Conservation (phyloP, 2,329 filamentous ascomycete species). For the Curvularia spicifera region DNA sequence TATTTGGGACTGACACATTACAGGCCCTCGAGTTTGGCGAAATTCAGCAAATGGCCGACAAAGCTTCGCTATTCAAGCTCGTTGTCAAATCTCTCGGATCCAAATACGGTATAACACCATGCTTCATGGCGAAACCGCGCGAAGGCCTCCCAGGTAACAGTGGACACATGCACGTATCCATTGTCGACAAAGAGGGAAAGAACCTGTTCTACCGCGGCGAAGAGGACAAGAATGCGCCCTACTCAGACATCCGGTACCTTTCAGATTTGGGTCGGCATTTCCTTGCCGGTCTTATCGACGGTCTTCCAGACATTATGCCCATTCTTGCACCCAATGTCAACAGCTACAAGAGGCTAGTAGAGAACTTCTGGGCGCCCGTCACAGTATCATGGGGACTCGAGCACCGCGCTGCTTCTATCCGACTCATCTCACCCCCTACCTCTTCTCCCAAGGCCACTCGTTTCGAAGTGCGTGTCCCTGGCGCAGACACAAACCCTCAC, state of each 20-base stretch:
- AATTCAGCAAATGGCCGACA: constrained; percentile 87
- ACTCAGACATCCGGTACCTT: constrained; percentile 70
- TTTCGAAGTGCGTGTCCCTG: constrained; percentile 90
- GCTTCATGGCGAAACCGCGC: constrained; percentile 98
- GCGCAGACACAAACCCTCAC: constrained; percentile 91
- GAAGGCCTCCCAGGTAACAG: constrained; percentile 92
- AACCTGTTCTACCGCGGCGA: constrained; percentile 82
- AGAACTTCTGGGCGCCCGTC: constrained; percentile 99
- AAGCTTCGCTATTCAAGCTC: constrained; percentile 92
- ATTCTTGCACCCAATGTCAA: constrained; percentile 93
- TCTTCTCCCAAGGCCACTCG: constrained; percentile 84
- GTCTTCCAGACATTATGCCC: constrained; percentile 94
- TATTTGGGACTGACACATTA: constrained; percentile 51
- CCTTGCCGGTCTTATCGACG: constrained; percentile 85
- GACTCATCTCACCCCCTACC: constrained; percentile 87
- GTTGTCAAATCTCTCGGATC: constrained; percentile 87
- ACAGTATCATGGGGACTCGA: constrained; percentile 97
- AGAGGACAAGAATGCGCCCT: constrained; percentile 69
- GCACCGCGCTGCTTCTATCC: constrained; percentile 89
- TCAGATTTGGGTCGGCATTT: constrained; percentile 93
- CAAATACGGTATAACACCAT: constrained; percentile 89
- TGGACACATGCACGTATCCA: constrained; percentile 92
- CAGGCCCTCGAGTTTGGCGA: constrained; percentile 86
- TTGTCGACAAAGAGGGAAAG: constrained; percentile 78
- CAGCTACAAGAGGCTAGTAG: constrained; percentile 96